Evolutionary conservation across 148 eudicot species (phyloP).

Genomic region (Camellia lanceoleosa): DNA sequence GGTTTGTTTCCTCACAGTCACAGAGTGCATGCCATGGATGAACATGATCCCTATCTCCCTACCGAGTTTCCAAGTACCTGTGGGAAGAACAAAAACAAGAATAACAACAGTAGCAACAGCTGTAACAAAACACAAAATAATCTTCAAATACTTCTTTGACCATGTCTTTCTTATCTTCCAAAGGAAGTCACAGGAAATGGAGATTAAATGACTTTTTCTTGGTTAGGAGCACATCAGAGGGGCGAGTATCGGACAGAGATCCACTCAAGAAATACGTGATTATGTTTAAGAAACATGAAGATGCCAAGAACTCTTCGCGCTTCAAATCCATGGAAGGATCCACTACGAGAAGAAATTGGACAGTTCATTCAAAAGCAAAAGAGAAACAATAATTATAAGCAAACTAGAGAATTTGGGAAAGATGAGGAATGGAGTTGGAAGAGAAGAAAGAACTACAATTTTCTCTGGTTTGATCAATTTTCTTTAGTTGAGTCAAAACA

Average conservation of each 20-base stretch:
- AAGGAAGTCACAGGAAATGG: constrained; percentile 51
- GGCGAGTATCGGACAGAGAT: constrained; percentile 53
- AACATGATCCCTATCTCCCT: constrained; percentile 58
- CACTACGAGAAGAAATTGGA: constrained; percentile 34
- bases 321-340: constrained; percentile 25
- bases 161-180: constrained; percentile 23
- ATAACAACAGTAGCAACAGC: not conserved
- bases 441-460: no score
- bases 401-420: no score
- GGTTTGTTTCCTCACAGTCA: constrained; percentile 14
- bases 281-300: constrained; percentile 35
- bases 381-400: no score
- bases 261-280: constrained; percentile 51
- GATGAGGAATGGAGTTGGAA: no score
- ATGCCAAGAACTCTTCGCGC: constrained; percentile 35
- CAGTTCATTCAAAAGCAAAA: not conserved
- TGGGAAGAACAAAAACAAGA: constrained; percentile 42
- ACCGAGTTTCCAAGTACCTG: constrained; percentile 41
- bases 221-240: constrained; percentile 82
- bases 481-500: no score
- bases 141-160: not conserved
- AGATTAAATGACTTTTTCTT: constrained; percentile 62
- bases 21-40: constrained; percentile 27
- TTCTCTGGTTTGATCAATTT: no score
- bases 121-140: constrained; percentile 7